Base-by-base conservation (phyloP, 2,329 filamentous ascomycete species). In the Xylaria sp. region DNA sequence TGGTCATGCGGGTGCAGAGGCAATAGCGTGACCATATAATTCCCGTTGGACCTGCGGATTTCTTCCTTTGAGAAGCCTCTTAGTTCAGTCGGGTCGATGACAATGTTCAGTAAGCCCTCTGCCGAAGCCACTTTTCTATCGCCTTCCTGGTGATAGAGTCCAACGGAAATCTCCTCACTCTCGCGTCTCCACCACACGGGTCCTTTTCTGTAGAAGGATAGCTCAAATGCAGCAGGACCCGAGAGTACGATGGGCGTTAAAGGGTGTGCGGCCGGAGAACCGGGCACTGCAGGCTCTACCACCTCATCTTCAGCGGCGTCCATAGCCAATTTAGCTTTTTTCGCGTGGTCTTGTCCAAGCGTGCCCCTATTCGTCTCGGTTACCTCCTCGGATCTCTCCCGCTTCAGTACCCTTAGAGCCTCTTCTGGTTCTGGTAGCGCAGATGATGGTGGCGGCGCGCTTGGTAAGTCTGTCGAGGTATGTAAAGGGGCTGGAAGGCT, bases 141-240 rank as follows among this genome's bases (percentile, higher is more conserved):
- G n/a, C 72, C 73, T 20, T 64, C 66, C 32, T 68, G 69, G 13
- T 68, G 66, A 51, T 72, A 75, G 20, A 78, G 73, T 32, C 60
- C 56, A 13, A 75, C 18, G 25, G 70, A 72, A 18, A 51, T 20
- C 15, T 56, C 56, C 10, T 66, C 65, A 7, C 48, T 56, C 1
- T 54, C 20, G 20, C 68, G 70, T 23, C 34, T 56, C 76, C 76
- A 78, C 7, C 72, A 73, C 50, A 68, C 41, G 2, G 20, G 9
- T 4, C 70, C 70, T 20, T 72, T 60, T 34, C 62, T 66, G 32
- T 76, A 76, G 6, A 63, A 63, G 1, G 75, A 73, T 7, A 77
- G 28, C 64, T 75, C 76, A 32, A 76, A 77, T 1, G 65, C 69
- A 15, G 61, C 55, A 7, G 52, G 54, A 23, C 56, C 56, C 2